These are phyloP conservation scores for Camellia japonica DNA, from an alignment of 148 eudicot genomes.

Conservation along the genomic window DNA sequence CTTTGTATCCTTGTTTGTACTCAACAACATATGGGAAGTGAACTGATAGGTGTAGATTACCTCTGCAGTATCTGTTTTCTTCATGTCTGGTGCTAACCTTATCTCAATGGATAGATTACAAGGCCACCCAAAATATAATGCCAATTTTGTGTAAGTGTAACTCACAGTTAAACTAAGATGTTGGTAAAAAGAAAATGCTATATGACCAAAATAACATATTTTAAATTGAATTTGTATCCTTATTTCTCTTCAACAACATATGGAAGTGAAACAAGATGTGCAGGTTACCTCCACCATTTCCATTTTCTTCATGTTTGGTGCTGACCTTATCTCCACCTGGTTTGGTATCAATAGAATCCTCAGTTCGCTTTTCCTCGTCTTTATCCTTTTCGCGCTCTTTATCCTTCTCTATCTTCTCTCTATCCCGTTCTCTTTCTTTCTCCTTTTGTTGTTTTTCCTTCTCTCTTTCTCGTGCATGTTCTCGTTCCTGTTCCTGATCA, in stretches of 20 bases:
- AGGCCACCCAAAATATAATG: not conserved
- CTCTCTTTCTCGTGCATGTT: constrained; percentile 32
- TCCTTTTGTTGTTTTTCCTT: constrained; percentile 44
- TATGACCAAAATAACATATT: constrained; percentile 1
- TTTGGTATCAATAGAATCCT: constrained; percentile 29
- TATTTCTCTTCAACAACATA: not conserved
- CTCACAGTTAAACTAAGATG: not conserved
- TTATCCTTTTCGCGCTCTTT: constrained; percentile 33
- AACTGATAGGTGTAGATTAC: not conserved
- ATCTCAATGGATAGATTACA: not conserved
- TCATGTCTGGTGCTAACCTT: not conserved
- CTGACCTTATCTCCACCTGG: constrained; percentile 31
- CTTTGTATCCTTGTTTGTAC: not conserved
- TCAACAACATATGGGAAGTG: not conserved
- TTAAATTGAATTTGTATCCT: not conserved
- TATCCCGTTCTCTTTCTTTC: constrained; percentile 45
- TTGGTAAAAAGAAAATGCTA: not conserved
- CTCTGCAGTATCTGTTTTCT: not conserved
- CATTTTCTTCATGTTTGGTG: constrained; percentile 34
- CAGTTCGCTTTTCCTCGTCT: constrained; percentile 39
- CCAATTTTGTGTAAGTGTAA: not conserved
- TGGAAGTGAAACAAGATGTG: not conserved
- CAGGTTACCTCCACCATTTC: constrained; percentile 36
- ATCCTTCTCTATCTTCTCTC: constrained; percentile 34
- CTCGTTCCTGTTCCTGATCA: constrained; percentile 31